Conservation (phyloP, 2,329 filamentous ascomycete genomes). For the Curvularia sp. region DNA sequence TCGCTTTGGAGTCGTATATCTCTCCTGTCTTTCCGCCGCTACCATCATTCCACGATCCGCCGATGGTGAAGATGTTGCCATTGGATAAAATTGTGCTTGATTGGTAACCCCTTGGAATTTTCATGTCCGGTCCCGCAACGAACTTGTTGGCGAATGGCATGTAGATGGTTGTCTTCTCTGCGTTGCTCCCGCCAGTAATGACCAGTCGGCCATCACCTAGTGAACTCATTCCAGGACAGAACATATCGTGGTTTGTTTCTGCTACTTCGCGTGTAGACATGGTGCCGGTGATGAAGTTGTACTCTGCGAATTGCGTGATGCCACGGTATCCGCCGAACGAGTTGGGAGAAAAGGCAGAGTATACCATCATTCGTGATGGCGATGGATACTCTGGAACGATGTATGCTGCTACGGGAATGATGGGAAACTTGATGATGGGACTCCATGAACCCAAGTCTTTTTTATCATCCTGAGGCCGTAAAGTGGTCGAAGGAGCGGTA, state of each 20-base stretch:
- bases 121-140: slow-evolving; percentile 24
- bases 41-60: slow-evolving; percentile 27
- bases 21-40: slow-evolving; percentile 27
- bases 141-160: slow-evolving; percentile 24
- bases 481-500: neutral
- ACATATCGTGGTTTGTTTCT: slow-evolving; percentile 34
- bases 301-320: slow-evolving; percentile 31
- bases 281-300: slow-evolving; percentile 21
- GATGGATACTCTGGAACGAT: slow-evolving; percentile 31
- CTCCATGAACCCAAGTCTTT: slow-evolving; percentile 20
- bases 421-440: slow-evolving; percentile 26
- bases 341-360: slow-evolving; percentile 24
- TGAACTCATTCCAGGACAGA: slow-evolving; percentile 31
- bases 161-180: slow-evolving; percentile 29
- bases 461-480: slow-evolving; percentile 1
- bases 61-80: slow-evolving; percentile 31
- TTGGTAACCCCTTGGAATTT: slow-evolving; percentile 28
- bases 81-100: slow-evolving; percentile 26
- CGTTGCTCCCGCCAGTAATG: slow-evolving; percentile 31
- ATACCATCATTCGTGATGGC: slow-evolving; percentile 27
- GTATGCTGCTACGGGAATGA: slow-evolving; percentile 34
- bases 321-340: slow-evolving; percentile 25
- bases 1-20: slow-evolving; percentile 22
- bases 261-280: slow-evolving; percentile 25
- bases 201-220: slow-evolving; percentile 26